These are phyloP conservation scores for Annulohypoxylon nitens DNA, from an alignment of 495 filamentous ascomycete genomes.

Conservation along the genomic window DNA sequence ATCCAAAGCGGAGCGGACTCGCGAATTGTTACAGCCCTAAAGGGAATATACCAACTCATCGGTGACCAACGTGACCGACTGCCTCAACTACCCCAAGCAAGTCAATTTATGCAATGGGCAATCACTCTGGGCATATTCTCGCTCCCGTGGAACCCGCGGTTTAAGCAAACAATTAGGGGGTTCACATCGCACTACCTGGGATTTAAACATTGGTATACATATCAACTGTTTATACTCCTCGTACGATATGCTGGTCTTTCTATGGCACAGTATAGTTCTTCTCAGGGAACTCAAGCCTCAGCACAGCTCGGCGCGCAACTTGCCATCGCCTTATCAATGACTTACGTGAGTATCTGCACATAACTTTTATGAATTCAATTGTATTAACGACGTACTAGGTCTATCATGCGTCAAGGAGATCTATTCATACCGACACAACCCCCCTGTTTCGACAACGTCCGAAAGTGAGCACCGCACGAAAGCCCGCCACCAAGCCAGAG, in stretches of 20 bases:
- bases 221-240: slow-evolving; percentile 72
- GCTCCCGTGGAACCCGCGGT: slow-evolving; percentile 82
- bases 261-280: slow-evolving; percentile 60
- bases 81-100: slow-evolving; percentile 51
- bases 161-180: slow-evolving; percentile 73
- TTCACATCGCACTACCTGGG: slow-evolving; percentile 74
- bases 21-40: slow-evolving; percentile 50
- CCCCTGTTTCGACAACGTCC: slow-evolving; percentile 66
- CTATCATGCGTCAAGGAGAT: slow-evolving; percentile 60
- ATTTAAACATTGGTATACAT: slow-evolving; percentile 74
- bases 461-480: slow-evolving; percentile 40
- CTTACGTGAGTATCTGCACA: slow-evolving; percentile 63
- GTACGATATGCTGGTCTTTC: slow-evolving; percentile 68
- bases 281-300: slow-evolving; percentile 56
- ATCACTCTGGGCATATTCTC: slow-evolving; percentile 68
- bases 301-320: slow-evolving; percentile 66
- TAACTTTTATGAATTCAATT: slow-evolving; percentile 7
- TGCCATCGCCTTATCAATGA: slow-evolving; percentile 66
- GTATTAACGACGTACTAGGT: slow-evolving; percentile 56
- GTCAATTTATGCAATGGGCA: slow-evolving; percentile 60
- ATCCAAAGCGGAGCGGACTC: slow-evolving; percentile 17
- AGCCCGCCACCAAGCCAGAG: slow-evolving; percentile 3
- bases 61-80: slow-evolving; percentile 26
- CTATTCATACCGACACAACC: slow-evolving; percentile 67
- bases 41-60: slow-evolving; percentile 50